phyloP scores from a whole-genome alignment of 73 alveolate genomes.

The Paramecium caudatum region DNA sequence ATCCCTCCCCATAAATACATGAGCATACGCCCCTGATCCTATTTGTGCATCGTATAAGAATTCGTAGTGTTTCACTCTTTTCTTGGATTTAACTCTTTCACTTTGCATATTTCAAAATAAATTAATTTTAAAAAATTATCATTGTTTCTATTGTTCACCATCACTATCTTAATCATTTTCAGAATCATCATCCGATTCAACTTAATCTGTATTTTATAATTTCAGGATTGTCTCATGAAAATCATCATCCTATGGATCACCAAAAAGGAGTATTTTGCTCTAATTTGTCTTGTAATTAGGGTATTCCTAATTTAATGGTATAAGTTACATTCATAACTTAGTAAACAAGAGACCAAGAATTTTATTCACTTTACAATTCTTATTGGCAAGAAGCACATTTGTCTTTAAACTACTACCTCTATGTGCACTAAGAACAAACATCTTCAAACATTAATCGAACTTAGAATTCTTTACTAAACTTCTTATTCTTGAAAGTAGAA shows the following conservation, averaged over 20 bases:
- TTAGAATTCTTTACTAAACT: background rate
- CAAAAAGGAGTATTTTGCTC: constrained; percentile 66
- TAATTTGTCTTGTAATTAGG: constrained; percentile 38
- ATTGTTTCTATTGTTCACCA: background rate
- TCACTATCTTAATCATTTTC: constrained; percentile 35
- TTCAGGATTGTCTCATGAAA: constrained; percentile 34
- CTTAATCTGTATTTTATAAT: background rate
- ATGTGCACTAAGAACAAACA: constrained; percentile 45
- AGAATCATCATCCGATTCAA: constrained; percentile 17
- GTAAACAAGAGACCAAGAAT: constrained; percentile 62
- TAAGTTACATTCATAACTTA: constrained; percentile 53
- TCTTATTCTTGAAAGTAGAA: constrained; percentile 61
- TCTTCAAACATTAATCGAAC: constrained; percentile 8
- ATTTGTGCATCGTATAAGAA: background rate
- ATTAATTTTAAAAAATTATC: too few relatives aligned
- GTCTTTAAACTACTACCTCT: constrained; percentile 8
- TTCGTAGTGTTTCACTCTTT: constrained; percentile 50
- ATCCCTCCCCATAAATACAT: constrained; percentile 13
- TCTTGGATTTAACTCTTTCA: constrained; percentile 38
- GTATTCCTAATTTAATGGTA: constrained; percentile 7
- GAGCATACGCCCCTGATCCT: constrained; percentile 52
- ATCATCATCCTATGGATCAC: constrained; percentile 75
- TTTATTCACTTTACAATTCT: constrained; percentile 26
- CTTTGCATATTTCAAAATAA: too few relatives aligned
- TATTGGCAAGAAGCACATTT: constrained; percentile 67